Percentiles rank a stretch among this genome's conserved stretches.
phyloP scores from a whole-genome alignment of 495 filamentous ascomycete genomes.

The Rostrohypoxylon terebratum region DNA sequence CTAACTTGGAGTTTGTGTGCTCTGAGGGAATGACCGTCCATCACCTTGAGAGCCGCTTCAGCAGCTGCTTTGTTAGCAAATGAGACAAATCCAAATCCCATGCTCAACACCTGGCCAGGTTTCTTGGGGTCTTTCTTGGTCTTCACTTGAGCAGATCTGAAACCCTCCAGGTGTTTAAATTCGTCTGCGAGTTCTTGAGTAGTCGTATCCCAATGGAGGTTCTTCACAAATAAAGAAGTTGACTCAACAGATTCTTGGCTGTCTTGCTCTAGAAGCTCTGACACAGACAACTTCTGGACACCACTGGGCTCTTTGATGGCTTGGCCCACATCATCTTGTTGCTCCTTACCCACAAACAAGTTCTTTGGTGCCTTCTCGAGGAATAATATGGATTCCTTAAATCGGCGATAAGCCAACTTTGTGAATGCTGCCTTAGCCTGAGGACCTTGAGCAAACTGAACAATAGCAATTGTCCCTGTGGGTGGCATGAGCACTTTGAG shows the following conservation, averaged over 20 bases:
- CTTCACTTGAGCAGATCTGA: conserved; percentile 84
- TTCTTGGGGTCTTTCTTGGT: conserved; percentile 88
- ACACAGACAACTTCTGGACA: conserved; percentile 56
- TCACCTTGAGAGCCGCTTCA: conserved; percentile 78
- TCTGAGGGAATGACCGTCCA: conserved; percentile 89
- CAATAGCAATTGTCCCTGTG: conserved; percentile 89
- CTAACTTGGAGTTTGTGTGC: conserved; percentile 86
- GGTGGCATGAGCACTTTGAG: conserved; percentile 89
- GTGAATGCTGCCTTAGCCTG: conserved; percentile 85
- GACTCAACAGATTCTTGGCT: conserved; percentile 68
- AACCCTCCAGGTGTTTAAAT: conserved; percentile 86
- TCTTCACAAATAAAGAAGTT: conserved; percentile 88
- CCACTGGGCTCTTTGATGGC: conserved; percentile 47
- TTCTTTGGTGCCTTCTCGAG: conserved; percentile 92
- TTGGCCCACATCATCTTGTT: conserved; percentile 26
- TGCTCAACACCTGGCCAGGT: conserved; percentile 84
- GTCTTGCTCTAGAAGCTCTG: conserved; percentile 69
- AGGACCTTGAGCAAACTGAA: conserved; percentile 81
- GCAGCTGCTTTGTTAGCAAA: conserved; percentile 83
- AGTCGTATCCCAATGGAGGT: conserved; percentile 92
- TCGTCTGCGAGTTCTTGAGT: conserved; percentile 75
- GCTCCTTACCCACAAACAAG: conserved; percentile 69
- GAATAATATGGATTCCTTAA: conserved; percentile 92
- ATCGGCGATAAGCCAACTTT: conserved; percentile 84
- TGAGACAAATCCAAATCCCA: conserved; percentile 96